Evolutionary conservation across 1,284 basidiomycete genomes (phyloP), one percentile per base, ranked within the genome.

Genomic region (Austropuccinia psidii): DNA sequence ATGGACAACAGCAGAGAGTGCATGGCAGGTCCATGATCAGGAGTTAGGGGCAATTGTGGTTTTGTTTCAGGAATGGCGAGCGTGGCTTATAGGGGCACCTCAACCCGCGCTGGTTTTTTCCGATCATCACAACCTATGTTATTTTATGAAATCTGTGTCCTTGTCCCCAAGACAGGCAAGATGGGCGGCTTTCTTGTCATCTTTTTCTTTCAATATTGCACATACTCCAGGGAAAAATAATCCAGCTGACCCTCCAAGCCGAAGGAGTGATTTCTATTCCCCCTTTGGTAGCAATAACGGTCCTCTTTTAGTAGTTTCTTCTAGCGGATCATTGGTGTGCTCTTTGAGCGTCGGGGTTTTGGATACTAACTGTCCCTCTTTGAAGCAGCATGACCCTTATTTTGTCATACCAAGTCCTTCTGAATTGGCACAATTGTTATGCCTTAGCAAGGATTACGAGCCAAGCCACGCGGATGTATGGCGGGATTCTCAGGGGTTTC

Each of bases 61-160:
- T 19, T 29, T 24, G n/a, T 69, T 69, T 33, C 3, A n/a, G 29
- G 54, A 57, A 31, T 69, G 66, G 66, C 11, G 43, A n/a, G 17
- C 66, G 9, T 69, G 54, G 66, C 24, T 69, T 8, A 45, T 57
- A 17, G 54, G 43, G 39, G 41, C 66, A 19, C n/a, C 4, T 2
- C 21, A 69, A 5, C 50, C 66, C 24, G 54, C 58, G 4, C 7
- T 27, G 29, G 50, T 69, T 17, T 54, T 54, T 15, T 54, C 65
- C 9, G 49, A 69, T 54, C 54, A 69, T 31, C 13, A 50, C 8
- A 58, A 57, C 39, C 27, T 69, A 8, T 29, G 47, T 27, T 68
- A 54, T 43, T 68, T 68, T 33, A 35, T 68, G 50, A 52, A 1
- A n/a, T 8, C 5, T 17, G n/a, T 27, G n/a, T 19, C 1, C 19